Base-by-base conservation (phyloP, 768 basidiomycete genomes). In the Termitomyces sp. region DNA sequence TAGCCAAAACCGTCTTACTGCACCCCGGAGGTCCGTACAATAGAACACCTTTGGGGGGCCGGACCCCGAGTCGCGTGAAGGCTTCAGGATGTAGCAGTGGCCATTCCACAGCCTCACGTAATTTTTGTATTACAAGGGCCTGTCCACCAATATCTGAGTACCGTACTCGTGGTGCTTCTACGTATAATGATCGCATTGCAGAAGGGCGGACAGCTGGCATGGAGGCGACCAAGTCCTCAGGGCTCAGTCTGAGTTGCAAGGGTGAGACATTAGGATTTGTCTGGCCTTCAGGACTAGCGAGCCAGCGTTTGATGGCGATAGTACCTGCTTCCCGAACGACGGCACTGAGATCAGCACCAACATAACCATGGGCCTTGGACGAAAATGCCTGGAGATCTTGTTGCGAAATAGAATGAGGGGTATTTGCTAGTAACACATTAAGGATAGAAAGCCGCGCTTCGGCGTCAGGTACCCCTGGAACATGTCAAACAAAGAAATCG, bases 1-100 rank as follows among this genome's bases (percentile, higher is more conserved):
- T 85, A 2, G 92, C 96, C 16, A 94, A 83, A 44, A 98, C 78
- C 2, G 96, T 98, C 75, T 98, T 98, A 66, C 93, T 94, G 67
- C 95, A 97, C n/a, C 95, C 95, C 4, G 95, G 96, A 4, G 95
- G 95, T 4, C 95, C 95, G 71, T 95, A 99, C 16, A 98, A 76
- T 48, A 99, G 74, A 6, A 98, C 84, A 0, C 96, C 96, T 66
- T 91, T 87, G 0, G 96, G 94, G 3, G 96, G 89, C 50, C 81
- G 80, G 12, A 95, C 91, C 0, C 96, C 96, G 1, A 99, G 77
- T 26, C 95, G 80, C 66, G 82, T 81, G 70, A 99, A 98, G 14
- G 90, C 85, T 50, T 92, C 89, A 0, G 89, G 87, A 72, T 97
- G 91, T 36, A 86, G 75, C 30, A 98, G 72, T 0, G 96, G 97